A percentile compares a stretch with the other conserved stretches of the same genome.
phyloP scores from a whole-genome alignment of 306 rosid species.

The Vigna angularis region DNA sequence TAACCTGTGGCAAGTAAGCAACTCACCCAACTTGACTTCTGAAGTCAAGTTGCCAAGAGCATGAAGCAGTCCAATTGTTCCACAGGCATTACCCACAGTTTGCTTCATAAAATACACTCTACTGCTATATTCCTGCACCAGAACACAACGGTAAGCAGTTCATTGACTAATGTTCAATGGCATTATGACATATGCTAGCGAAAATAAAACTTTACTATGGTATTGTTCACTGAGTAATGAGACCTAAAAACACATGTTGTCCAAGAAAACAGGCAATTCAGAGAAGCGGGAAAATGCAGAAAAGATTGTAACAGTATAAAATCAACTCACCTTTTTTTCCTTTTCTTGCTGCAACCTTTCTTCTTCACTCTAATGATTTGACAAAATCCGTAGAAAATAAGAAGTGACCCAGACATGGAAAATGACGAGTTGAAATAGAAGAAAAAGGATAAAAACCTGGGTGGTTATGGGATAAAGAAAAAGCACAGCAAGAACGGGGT shows the following conservation, averaged over 20 bases:
- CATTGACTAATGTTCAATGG: neutral
- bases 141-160: conserved; percentile 18
- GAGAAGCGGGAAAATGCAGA: conserved; percentile 2
- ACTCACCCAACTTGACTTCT: conserved; percentile 74
- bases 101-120: conserved; percentile 85
- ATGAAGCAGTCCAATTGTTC: conserved; percentile 94
- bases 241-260: neutral
- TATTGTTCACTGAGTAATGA: neutral
- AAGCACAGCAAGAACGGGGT: conserved; percentile 93
- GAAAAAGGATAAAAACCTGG: conserved; percentile 50
- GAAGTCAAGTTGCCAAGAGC: conserved; percentile 87
- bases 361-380: conserved; percentile 73
- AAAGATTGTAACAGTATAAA: neutral
- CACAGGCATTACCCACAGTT: conserved; percentile 98
- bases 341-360: conserved; percentile 75
- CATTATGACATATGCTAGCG: neutral
- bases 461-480: conserved; percentile 87
- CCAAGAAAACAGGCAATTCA: neutral
- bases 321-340: conserved; percentile 59
- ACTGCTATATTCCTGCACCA: conserved; percentile 62
- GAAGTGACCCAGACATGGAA: neutral
- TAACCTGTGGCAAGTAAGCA: neutral
- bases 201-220: neutral
- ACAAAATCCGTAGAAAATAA: conserved; percentile 29
- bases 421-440: neutral